Evolutionary conservation across 2,329 filamentous ascomycete genomes (phyloP), one percentile per base, ranked within the genome.

Genomic region (Cladophialophora exuberans): DNA sequence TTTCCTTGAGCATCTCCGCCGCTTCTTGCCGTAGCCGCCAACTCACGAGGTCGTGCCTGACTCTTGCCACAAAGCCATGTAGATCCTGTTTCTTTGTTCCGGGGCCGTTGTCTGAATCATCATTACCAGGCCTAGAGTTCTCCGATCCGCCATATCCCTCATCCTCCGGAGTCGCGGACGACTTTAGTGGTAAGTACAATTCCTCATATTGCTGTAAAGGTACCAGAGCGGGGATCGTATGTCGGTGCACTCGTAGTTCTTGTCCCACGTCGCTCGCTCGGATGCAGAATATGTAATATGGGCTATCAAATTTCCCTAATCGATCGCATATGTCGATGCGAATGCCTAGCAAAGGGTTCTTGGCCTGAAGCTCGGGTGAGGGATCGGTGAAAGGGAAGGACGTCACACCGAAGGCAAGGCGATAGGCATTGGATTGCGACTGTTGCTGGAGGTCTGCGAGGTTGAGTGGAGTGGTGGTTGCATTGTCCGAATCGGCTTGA

Each of bases 321-420:
- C 72, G 68, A 17, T 64, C 54, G 59, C 70, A 73, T 17, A 76
- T 60, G 35, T 77, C 75, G 18, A 77, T 70, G 10, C 74, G 67
- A 9, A 77, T 59, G 1, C 75, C 75, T 2, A 77, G 62, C 1
- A 77, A 62, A 6, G 56, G 54, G 30, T 59, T 59, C 22, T 49
- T 47, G 31, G 68, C 67, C 15, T 63, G 61, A 3, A 61, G 51
- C 6, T 65, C 62, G 2, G 74, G 71, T 0, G 70, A 70, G 2
- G 75, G 75, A 47, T 78, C 75, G 46, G 67, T 70, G 62, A 76
- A 78, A 3, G 74, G 74, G 53, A 78, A 78, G 2, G 73, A 66
- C 1, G 75, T 78, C 9, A 72, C 67, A 4, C 73, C 73, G 62
- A 76, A 76, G 3, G 72, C 72, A 42, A 77, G 67, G 28, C 74